A percentile compares a stretch with the other conserved stretches of the same genome.
These are phyloP conservation scores for Beauveria sp. DNA, from an alignment of 2,329 filamentous ascomycete genomes.

Conservation along the genomic window DNA sequence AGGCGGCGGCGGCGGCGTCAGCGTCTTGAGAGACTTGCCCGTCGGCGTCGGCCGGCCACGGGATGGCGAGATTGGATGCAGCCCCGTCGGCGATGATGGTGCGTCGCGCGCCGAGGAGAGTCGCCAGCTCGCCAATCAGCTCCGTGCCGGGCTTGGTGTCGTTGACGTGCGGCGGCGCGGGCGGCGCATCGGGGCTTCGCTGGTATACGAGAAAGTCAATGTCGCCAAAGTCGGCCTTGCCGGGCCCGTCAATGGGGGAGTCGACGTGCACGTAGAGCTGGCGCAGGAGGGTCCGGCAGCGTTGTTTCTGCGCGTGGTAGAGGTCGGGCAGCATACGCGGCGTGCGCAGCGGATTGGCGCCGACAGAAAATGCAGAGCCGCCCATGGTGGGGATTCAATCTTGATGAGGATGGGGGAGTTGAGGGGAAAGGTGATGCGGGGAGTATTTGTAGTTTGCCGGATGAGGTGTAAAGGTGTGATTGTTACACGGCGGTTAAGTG, in stretches of 20 bases:
- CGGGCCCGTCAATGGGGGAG: conserved; percentile 60
- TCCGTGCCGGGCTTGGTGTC: conserved; percentile 9
- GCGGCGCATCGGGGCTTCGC: conserved; percentile 18
- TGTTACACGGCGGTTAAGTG: neutral
- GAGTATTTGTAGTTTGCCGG: neutral
- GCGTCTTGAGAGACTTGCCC: neutral
- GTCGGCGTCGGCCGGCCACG: conserved; percentile 35
- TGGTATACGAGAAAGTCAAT: conserved; percentile 59
- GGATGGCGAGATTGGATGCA: conserved; percentile 45
- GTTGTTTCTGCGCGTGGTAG: conserved; percentile 45
- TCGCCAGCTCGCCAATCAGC: conserved; percentile 25
- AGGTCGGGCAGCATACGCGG: conserved; percentile 56
- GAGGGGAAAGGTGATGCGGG: neutral
- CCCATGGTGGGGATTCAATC: conserved; percentile 45
- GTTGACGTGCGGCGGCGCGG: neutral
- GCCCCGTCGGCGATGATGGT: conserved; percentile 21
- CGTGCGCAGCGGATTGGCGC: conserved; percentile 42
- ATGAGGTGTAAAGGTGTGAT: neutral
- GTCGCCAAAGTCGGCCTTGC: conserved; percentile 62
- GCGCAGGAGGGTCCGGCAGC: conserved; percentile 39
- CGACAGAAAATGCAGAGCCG: conserved; percentile 50
- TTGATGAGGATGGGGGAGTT: neutral
- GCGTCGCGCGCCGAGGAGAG: conserved; percentile 37
- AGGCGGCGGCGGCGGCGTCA: neutral
- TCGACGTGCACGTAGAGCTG: conserved; percentile 47